Base-by-base conservation (phyloP, 306 rosid genomes). In the Malus asiatica region DNA sequence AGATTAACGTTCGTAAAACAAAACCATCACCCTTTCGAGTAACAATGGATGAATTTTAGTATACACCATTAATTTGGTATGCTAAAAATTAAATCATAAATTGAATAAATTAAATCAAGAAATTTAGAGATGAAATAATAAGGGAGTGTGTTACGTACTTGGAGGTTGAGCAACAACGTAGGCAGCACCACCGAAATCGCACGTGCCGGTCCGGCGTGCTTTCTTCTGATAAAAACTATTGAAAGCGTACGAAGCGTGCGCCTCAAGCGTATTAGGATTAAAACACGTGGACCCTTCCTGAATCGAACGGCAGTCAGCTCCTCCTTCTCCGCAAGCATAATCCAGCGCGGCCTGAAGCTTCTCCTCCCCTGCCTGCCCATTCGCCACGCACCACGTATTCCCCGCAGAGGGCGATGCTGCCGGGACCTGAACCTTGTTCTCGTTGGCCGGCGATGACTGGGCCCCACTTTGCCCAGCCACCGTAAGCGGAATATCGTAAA, bases 201-300 rank as follows among this genome's bases (percentile, higher is more conserved):
- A 93, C 44, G 96, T 80, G 74, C 97, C 96, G 11, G 75, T 4
- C 0, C 76, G 85, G 81, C 96, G 98, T n/a, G 86, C 65, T 23
- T 20, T 88, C 83, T 82, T 91, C 84, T 93, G 98, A 67, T 91
- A 93, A 48, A 80, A 91, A 51, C 97, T 93, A 55, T 93, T 91
- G 70, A 91, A 91, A 3, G 98, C 98, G 35, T 86, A 93, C 1
- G 98, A 93, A 51, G 98, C 98, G 51, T 93, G 98, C 3, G 98
- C 96, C 81, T 77, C 94, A 20, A 90, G 76, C 1, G 96, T 83
- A 38, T 90, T 72, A 0, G 98, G 98, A 86, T 86, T 18, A 70
- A 83, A 90, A 76, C 98, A 93, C 86, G 93, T 79, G 78, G 97
- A 80, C 57, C 83, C 91, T 0, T 59, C 55, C 22, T 87, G 88